These are phyloP conservation scores for Clarireedia homoeocarpa DNA, from an alignment of 2,329 filamentous ascomycete species.

Conservation along the genomic window DNA sequence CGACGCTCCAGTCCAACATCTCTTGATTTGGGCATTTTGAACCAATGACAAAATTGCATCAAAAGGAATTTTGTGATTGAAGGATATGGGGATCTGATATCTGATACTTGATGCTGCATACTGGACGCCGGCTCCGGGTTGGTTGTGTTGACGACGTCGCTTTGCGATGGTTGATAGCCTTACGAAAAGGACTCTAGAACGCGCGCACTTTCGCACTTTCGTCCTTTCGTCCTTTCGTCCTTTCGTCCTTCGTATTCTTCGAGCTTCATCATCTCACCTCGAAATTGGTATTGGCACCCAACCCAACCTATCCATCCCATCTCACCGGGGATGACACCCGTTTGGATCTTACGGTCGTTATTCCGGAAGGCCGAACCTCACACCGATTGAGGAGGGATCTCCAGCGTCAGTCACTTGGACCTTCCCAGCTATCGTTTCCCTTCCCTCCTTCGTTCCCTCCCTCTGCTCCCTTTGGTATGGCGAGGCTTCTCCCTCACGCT, in stretches of 20 bases:
- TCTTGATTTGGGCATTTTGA: not conserved
- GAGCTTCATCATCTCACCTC: not conserved
- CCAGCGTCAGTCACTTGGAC: not conserved
- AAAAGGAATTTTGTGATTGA: slow-evolving; percentile 1
- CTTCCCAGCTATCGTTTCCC: too few species aligned
- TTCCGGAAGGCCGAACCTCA: not conserved
- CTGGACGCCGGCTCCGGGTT: too few species aligned
- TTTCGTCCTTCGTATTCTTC: too few species aligned
- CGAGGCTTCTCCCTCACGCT: too few species aligned
- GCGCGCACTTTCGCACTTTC: too few species aligned
- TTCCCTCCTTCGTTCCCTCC: too few species aligned
- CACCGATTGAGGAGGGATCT: not conserved
- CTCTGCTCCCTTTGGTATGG: too few species aligned
- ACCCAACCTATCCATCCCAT: not conserved
- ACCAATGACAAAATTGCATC: not conserved
- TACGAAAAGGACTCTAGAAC: too few species aligned
- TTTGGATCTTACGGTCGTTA: not conserved
- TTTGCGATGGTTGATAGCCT: not conserved
- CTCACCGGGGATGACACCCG: not conserved
- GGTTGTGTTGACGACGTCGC: too few species aligned
- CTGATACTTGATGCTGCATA: not conserved
- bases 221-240: too few species aligned
- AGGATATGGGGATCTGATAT: not conserved
- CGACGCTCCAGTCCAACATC: not conserved
- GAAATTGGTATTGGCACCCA: not conserved